Conservation (phyloP, 805 yeast genomes). For the Sungouiozyma intestinalis region DNA sequence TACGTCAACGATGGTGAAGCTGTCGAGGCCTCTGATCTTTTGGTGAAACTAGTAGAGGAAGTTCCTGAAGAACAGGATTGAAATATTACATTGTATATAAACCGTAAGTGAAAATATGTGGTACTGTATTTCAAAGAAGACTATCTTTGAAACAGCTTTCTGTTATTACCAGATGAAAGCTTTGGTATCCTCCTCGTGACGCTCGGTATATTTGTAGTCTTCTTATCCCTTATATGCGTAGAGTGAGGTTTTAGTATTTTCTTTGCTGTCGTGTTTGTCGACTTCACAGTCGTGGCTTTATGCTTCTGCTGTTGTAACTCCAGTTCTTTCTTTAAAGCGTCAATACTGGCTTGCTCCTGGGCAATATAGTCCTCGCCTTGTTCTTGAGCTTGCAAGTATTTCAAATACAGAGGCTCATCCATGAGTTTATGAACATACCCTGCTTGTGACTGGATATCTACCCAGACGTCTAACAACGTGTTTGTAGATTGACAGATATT, state of each 20-base stretch:
- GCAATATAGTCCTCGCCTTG: constrained; percentile 16
- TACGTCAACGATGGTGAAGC: constrained; percentile 83
- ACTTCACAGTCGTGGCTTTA: not conserved
- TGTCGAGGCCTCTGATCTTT: constrained; percentile 87
- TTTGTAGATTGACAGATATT: constrained; percentile 39
- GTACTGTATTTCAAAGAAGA: too few species aligned
- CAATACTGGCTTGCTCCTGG: constrained; percentile 13
- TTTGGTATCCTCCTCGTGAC: constrained; percentile 14
- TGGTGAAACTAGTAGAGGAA: constrained; percentile 63
- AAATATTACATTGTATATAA: constrained; percentile 42
- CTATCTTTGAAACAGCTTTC: constrained; percentile 17
- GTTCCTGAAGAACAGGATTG: constrained; percentile 78
- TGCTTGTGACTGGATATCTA: constrained; percentile 51
- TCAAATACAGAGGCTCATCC: constrained; percentile 33
- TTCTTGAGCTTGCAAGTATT: constrained; percentile 21
- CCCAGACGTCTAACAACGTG: constrained; percentile 47
- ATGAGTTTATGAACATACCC: constrained; percentile 42
- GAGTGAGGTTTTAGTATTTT: not conserved
- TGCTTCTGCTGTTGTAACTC: constrained; percentile 8
- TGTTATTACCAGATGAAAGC: constrained; percentile 19
- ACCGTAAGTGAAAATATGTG: too few species aligned
- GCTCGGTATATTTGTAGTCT: constrained; percentile 15
- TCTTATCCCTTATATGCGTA: not conserved
- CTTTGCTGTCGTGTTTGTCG: not conserved
- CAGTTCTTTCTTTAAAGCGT: constrained; percentile 11